These are phyloP conservation scores for Paxillus rubicundulus DNA, from an alignment of 768 basidiomycete species.

Conservation along the genomic window DNA sequence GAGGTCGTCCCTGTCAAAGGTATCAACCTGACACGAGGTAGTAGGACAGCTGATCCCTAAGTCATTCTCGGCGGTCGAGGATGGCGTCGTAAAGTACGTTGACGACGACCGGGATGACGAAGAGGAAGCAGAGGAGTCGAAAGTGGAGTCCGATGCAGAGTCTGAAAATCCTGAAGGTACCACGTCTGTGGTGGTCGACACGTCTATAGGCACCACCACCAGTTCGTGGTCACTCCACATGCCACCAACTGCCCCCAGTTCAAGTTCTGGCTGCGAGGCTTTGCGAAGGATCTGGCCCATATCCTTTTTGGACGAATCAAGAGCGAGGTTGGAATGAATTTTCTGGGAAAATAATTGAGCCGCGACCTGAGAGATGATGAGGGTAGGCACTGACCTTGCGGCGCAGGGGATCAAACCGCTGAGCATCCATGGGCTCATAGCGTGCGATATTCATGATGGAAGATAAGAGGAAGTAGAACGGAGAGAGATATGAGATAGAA, in stretches of 20 bases:
- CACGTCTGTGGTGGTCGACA: slow-evolving; percentile 18
- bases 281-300: slow-evolving; percentile 32
- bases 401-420: slow-evolving; percentile 33
- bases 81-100: slow-evolving; percentile 22
- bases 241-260: slow-evolving; percentile 25
- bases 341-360: slow-evolving; percentile 25
- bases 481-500: slow-evolving; percentile 25
- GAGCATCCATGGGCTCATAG: slow-evolving; percentile 29
- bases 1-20: slow-evolving; percentile 30
- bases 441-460: slow-evolving; percentile 26
- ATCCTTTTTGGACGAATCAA: slow-evolving; percentile 9
- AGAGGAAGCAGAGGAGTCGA: slow-evolving; percentile 9
- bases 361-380: slow-evolving; percentile 15
- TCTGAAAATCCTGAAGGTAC: neutral
- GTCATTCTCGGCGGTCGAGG: slow-evolving; percentile 11
- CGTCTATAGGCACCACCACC: slow-evolving; percentile 31
- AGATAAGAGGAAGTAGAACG: slow-evolving; percentile 31
- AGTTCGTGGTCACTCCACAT: slow-evolving; percentile 35
- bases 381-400: slow-evolving; percentile 22
- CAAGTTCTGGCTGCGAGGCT: slow-evolving; percentile 14
- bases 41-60: neutral
- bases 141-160: neutral
- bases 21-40: slow-evolving; percentile 21
- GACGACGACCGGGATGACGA: slow-evolving; percentile 12
- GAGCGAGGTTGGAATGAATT: slow-evolving; percentile 8